These are phyloP conservation scores for Wickerhamiella kazuoi DNA, from an alignment of 805 yeast genomes.

Conservation along the genomic window DNA sequence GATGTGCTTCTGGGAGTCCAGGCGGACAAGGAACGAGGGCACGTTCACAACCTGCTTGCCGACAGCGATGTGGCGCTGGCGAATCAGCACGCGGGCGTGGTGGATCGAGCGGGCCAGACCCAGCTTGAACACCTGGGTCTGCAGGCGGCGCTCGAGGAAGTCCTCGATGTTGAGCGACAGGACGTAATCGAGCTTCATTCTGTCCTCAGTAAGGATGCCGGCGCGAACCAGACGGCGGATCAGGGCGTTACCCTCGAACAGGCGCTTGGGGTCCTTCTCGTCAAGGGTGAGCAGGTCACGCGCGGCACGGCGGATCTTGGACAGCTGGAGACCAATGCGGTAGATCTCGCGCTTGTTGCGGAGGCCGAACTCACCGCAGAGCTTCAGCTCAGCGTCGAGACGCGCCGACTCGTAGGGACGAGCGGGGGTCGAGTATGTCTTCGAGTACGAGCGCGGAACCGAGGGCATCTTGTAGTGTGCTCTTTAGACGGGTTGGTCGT, in stretches of 20 bases:
- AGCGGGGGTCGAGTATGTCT: conserved; percentile 99
- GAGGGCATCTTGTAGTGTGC: conserved; percentile 14
- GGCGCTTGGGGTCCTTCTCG: conserved; percentile 99
- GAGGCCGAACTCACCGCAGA: conserved; percentile 99
- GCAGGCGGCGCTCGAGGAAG: conserved; percentile 99
- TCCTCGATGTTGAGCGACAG: conserved; percentile 96
- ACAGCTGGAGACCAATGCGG: conserved; percentile 98
- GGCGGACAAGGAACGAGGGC: conserved; percentile 99
- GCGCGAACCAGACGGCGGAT: conserved; percentile 98
- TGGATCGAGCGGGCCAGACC: conserved; percentile 99
- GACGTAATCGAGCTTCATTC: conserved; percentile 99
- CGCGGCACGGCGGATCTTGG: conserved; percentile 99
- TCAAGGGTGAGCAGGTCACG: conserved; percentile 99
- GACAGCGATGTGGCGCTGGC: conserved; percentile 99
- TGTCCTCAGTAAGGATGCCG: conserved; percentile 98
- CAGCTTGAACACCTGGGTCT: conserved; percentile 98
- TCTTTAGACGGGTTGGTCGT: background rate
- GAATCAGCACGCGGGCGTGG: conserved; percentile 98
- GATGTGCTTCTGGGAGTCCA: conserved; percentile 99
- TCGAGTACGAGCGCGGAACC: conserved; percentile 91
- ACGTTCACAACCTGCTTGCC: conserved; percentile 98
- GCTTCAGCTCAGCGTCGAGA: conserved; percentile 97
- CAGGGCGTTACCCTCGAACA: conserved; percentile 99
- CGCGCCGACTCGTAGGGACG: conserved; percentile 99
- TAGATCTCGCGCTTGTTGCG: conserved; percentile 99